Conservation (phyloP, 345 rosid genomes). For the Abelmoschus esculentus region DNA sequence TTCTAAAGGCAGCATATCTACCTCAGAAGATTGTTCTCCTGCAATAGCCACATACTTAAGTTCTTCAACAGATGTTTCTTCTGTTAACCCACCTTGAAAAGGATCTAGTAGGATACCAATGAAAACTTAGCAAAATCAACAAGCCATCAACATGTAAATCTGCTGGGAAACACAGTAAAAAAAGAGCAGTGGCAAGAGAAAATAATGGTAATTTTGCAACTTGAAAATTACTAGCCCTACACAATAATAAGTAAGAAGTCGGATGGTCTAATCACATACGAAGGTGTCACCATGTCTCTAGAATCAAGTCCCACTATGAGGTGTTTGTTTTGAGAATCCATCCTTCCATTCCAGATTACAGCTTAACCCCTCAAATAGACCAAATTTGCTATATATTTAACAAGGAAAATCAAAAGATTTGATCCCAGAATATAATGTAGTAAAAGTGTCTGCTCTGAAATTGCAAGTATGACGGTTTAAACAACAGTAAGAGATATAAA, state of each 20-base stretch:
- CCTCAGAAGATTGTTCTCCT: constrained; percentile 77
- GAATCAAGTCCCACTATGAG: too few relatives aligned
- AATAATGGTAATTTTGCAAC: not conserved
- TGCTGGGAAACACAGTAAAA: not conserved
- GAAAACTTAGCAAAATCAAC: not conserved
- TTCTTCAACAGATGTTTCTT: constrained; percentile 29
- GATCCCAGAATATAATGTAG: not conserved
- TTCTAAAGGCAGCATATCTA: constrained; percentile 14
- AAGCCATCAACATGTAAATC: not conserved
- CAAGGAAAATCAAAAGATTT: not conserved
- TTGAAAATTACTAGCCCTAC: not conserved
- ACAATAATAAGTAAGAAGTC: not conserved
- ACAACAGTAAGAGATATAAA: not conserved
- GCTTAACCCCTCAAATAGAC: not conserved
- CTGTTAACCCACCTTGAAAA: constrained; percentile 24
- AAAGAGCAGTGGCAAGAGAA: not conserved
- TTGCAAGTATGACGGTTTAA: not conserved
- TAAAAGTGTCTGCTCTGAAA: not conserved
- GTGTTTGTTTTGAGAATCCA: not conserved
- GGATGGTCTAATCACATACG: not conserved
- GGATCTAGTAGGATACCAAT: not conserved
- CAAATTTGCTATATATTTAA: not conserved
- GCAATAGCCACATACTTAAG: constrained; percentile 56
- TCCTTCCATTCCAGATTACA: not conserved
- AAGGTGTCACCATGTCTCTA: not conserved